phyloP scores from a whole-genome alignment of 176 grass and related monocot genomes.

The Lolium rigidum region DNA sequence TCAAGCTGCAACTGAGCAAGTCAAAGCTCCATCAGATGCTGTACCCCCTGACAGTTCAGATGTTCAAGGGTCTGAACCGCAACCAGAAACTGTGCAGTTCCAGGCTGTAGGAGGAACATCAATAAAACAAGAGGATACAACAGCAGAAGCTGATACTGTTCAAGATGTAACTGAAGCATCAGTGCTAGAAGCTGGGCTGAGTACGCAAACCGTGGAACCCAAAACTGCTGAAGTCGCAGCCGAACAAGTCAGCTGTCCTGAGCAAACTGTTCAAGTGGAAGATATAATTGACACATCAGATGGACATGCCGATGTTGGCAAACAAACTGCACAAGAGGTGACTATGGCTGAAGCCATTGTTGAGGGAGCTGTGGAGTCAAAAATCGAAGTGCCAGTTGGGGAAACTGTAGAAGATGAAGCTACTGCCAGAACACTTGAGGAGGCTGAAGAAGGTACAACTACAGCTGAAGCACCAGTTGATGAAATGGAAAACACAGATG shows the following conservation, averaged over 20 bases:
- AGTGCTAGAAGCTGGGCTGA: background rate
- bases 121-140: background rate
- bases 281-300: slow-evolving; percentile 32
- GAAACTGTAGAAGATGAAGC: slow-evolving; percentile 27
- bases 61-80: background rate
- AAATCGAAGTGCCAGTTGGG: slow-evolving; percentile 5
- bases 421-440: background rate
- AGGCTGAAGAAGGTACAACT: slow-evolving; percentile 17
- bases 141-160: slow-evolving; percentile 16
- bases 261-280: slow-evolving; percentile 31
- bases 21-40: slow-evolving; percentile 43
- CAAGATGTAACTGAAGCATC: slow-evolving; percentile 8
- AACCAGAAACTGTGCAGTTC: slow-evolving; percentile 6
- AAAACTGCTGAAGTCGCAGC: slow-evolving; percentile 20
- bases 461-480: slow-evolving; percentile 20
- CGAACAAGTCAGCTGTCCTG: slow-evolving; percentile 11
- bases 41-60: slow-evolving; percentile 16
- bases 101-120: background rate
- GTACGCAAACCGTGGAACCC: slow-evolving; percentile 7
- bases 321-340: slow-evolving; percentile 32
- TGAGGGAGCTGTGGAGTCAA: slow-evolving; percentile 18
- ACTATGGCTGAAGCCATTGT: slow-evolving; percentile 12
- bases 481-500: slow-evolving; percentile 24
- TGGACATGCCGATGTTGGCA: slow-evolving; percentile 4
- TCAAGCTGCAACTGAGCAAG: slow-evolving; percentile 24